Evolutionary conservation across 441 rosid species (phyloP).

Genomic region (Melastoma candidum): DNA sequence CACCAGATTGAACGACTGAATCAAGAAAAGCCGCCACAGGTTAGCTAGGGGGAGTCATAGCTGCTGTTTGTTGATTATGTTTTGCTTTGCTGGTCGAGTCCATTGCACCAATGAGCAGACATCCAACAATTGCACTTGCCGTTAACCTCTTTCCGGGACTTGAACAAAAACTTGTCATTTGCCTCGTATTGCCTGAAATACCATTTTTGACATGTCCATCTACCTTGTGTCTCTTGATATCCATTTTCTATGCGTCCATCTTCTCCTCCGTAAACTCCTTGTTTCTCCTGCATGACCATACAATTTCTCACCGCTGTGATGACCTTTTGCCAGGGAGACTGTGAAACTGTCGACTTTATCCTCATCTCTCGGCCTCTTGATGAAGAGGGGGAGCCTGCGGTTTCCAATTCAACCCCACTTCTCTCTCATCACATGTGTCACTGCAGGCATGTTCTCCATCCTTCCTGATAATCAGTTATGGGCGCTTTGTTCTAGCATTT

Average conservation of each 20-base stretch:
- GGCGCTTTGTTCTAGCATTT: background rate
- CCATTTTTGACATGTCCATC: too few relatives aligned
- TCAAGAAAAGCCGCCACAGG: slow-evolving; percentile 52
- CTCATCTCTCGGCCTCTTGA: slow-evolving; percentile 44
- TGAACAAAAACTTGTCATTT: too few relatives aligned
- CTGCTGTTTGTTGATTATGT: background rate
- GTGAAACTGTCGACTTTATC: slow-evolving; percentile 59
- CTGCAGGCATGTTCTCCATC: slow-evolving; percentile 47
- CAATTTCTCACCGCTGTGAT: slow-evolving; percentile 5
- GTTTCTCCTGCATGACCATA: background rate
- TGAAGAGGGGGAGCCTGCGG: slow-evolving; percentile 27
- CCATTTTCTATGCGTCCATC: too few relatives aligned
- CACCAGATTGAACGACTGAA: slow-evolving; percentile 62
- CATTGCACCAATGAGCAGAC: background rate
- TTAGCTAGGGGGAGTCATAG: slow-evolving; percentile 16
- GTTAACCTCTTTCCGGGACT: too few relatives aligned
- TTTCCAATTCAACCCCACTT: slow-evolving; percentile 31
- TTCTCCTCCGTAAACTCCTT: too few relatives aligned
- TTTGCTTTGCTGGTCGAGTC: background rate
- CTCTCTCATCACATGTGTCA: slow-evolving; percentile 74
- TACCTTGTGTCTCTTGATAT: too few relatives aligned
- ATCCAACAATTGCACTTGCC: too few relatives aligned
- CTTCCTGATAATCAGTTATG: background rate
- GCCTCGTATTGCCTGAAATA: too few relatives aligned
- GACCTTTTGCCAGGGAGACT: slow-evolving; percentile 41